phyloP scores from a whole-genome alignment of 768 basidiomycete genomes.

The Kwoniella mangroviensis region DNA sequence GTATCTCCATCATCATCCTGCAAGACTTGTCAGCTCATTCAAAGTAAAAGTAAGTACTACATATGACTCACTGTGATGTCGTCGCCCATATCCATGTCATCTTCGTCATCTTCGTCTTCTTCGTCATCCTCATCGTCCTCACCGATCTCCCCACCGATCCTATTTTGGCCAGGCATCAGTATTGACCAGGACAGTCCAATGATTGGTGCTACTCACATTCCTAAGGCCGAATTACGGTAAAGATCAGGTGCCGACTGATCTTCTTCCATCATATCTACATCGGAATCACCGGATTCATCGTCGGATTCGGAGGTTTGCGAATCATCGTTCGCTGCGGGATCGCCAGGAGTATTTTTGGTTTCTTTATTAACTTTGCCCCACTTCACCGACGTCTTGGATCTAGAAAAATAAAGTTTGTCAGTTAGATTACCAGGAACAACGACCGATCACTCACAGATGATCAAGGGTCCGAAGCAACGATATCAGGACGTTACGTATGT shows the following conservation, averaged over 20 bases:
- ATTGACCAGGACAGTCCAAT: neutral
- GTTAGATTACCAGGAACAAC: neutral
- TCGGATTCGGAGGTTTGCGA: conserved; percentile 45
- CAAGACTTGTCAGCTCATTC: neutral
- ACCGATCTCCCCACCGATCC: conserved; percentile 57
- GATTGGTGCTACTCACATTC: conserved; percentile 68
- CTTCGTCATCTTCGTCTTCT: conserved; percentile 66
- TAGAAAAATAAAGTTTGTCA: conserved; percentile 51
- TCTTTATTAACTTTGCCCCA: conserved; percentile 74
- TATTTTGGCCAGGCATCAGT: conserved; percentile 5
- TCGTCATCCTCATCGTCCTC: conserved; percentile 66
- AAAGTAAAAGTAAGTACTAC: neutral
- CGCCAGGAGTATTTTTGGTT: conserved; percentile 50
- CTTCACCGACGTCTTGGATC: conserved; percentile 96
- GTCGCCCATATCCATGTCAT: conserved; percentile 55
- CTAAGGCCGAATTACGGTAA: conserved; percentile 93
- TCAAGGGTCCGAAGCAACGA: conserved; percentile 88
- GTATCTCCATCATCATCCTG: conserved; percentile 58
- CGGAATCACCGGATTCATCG: conserved; percentile 62
- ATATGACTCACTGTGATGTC: conserved; percentile 39
- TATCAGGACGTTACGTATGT: conserved; percentile 81
- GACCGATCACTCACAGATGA: conserved; percentile 68
- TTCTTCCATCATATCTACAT: conserved; percentile 53
- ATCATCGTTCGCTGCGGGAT: conserved; percentile 58
- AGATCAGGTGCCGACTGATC: conserved; percentile 81